Percentiles rank a stretch among this genome's conserved stretches.
Conservation (phyloP, 2,329 filamentous ascomycete species). For the Monilinia fructicola region DNA sequence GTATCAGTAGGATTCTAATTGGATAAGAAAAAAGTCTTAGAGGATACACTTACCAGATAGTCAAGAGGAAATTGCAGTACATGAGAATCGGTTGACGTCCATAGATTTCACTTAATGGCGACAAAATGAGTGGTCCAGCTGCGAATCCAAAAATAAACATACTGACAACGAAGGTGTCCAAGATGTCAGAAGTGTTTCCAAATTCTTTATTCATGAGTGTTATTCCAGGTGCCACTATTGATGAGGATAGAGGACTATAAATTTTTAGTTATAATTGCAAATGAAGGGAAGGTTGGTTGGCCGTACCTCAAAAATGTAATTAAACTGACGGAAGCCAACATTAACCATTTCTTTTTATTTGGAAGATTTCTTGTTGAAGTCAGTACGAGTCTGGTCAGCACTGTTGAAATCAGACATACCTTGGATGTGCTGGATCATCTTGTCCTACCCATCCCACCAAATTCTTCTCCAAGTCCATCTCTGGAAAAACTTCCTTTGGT, state of each 20-base stretch:
- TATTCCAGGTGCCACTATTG: slow-evolving; percentile 47
- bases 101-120: slow-evolving; percentile 63
- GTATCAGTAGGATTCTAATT: slow-evolving; percentile 43
- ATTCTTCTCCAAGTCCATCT: slow-evolving; percentile 48
- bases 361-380: slow-evolving; percentile 17
- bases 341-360: slow-evolving; percentile 22
- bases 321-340: slow-evolving; percentile 21
- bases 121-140: slow-evolving; percentile 56
- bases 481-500: slow-evolving; percentile 21
- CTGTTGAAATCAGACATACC: background rate
- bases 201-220: slow-evolving; percentile 32
- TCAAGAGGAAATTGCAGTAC: slow-evolving; percentile 45
- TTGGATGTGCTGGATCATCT: slow-evolving; percentile 27
- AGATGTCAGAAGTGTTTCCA: slow-evolving; percentile 25
- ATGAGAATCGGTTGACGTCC: slow-evolving; percentile 56
- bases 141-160: slow-evolving; percentile 62
- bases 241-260: slow-evolving; percentile 40
- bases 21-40: slow-evolving; percentile 53
- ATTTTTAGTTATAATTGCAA: slow-evolving; percentile 17
- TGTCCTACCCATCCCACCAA: slow-evolving; percentile 28
- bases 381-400: background rate
- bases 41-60: slow-evolving; percentile 40
- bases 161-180: slow-evolving; percentile 30
- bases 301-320: slow-evolving; percentile 26
- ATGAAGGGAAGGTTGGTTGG: background rate